phyloP scores from a whole-genome alignment of 257 asterid species.

The Solanum bukasovii region DNA sequence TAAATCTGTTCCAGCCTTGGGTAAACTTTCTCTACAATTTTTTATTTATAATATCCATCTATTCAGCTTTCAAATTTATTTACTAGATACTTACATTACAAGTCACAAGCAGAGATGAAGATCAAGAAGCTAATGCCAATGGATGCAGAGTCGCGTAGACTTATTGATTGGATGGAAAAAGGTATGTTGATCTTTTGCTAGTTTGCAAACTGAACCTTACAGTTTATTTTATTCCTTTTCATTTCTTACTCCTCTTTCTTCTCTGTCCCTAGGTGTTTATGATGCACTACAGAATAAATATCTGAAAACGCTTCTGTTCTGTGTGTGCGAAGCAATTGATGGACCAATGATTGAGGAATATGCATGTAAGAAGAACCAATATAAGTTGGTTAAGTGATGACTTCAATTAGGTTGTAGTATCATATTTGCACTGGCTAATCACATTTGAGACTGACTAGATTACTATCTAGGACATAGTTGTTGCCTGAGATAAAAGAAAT shows the following conservation, averaged over 20 bases:
- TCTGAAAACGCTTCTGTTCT: constrained; percentile 78
- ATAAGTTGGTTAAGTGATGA: background rate
- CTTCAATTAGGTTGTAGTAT: background rate
- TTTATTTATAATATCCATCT: background rate
- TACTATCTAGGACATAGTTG: background rate
- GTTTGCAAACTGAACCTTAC: background rate
- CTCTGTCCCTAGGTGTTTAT: constrained; percentile 55
- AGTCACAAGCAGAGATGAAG: constrained; percentile 62
- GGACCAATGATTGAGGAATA: constrained; percentile 94
- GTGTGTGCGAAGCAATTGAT: constrained; percentile 67
- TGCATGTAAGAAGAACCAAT: constrained; percentile 45
- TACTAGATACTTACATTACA: constrained; percentile 2
- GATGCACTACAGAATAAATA: constrained; percentile 89
- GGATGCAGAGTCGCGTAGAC: constrained; percentile 94
- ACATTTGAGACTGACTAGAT: background rate
- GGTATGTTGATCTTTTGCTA: constrained; percentile 24
- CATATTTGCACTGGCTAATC: background rate
- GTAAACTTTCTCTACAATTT: constrained; percentile 24
- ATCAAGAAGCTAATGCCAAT: constrained; percentile 95
- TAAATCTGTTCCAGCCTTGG: constrained; percentile 86
- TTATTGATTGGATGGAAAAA: constrained; percentile 98
- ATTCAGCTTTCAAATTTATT: background rate
- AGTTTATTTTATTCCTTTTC: background rate
- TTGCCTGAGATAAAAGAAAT: background rate
- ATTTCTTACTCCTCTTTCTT: background rate